Percentiles rank a stretch among this genome's conserved stretches.
These are phyloP conservation scores for Cardamine occulta DNA, from an alignment of 345 rosid species.

Conservation along the genomic window DNA sequence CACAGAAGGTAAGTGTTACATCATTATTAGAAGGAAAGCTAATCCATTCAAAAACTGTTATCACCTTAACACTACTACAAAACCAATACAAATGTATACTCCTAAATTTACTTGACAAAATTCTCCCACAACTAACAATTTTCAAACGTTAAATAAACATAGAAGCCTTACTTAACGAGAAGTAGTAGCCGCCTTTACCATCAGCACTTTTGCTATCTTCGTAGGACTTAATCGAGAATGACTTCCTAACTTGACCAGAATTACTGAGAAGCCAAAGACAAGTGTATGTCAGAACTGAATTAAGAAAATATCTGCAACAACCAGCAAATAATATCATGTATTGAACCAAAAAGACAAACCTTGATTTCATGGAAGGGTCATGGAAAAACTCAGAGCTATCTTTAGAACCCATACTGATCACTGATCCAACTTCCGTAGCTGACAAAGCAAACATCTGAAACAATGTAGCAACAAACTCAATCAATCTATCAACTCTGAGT, in stretches of 20 bases:
- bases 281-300: constrained; percentile 2
- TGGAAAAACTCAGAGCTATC: constrained; percentile 88
- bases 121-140: not conserved
- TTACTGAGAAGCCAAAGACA: constrained; percentile 55
- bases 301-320: not conserved
- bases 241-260: constrained; percentile 96
- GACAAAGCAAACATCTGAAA: constrained; percentile 85
- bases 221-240: constrained; percentile 68
- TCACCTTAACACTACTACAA: not conserved
- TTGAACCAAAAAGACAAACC: constrained; percentile 51
- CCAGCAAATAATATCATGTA: not conserved
- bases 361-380: constrained; percentile 87
- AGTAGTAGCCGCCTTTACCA: constrained; percentile 64
- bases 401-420: constrained; percentile 69
- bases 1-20: constrained; percentile 7
- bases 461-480: constrained; percentile 29
- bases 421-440: constrained; percentile 85
- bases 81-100: constrained; percentile 12
- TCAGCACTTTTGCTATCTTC: constrained; percentile 37
- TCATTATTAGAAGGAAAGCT: not conserved
- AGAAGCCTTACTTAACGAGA: constrained; percentile 72
- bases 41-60: not conserved
- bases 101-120: not conserved
- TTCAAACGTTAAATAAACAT: not conserved
- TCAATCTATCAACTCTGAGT: not conserved